These are phyloP conservation scores for Monilinia fructicola DNA, from an alignment of 2,329 filamentous ascomycete genomes.

Conservation along the genomic window DNA sequence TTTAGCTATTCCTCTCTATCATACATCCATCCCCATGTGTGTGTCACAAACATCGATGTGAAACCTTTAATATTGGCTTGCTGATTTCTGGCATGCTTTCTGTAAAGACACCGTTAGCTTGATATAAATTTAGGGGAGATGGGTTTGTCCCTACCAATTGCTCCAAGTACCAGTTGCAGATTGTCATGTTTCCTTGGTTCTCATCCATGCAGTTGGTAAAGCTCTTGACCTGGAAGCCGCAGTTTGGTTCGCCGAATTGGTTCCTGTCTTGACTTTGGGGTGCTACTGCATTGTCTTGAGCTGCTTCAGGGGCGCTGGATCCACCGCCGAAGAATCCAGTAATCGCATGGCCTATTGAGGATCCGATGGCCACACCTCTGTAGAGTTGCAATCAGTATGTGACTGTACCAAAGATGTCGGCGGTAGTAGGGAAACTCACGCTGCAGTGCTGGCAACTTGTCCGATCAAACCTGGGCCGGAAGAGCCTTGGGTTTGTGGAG, in stretches of 20 bases:
- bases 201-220: constrained; percentile 98
- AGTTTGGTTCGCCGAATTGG: constrained; percentile 63
- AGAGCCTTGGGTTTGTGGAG: constrained; percentile 41
- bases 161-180: constrained; percentile 97
- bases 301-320: constrained; percentile 56
- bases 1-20: constrained; percentile 1
- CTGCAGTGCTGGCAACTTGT: constrained; percentile 96
- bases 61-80: constrained; percentile 44
- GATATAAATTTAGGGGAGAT: constrained; percentile 11
- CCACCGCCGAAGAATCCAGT: constrained; percentile 83
- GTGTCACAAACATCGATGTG: neutral
- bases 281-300: constrained; percentile 50
- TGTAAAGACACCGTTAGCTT: constrained; percentile 42
- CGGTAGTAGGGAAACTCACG: constrained; percentile 64
- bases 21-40: constrained; percentile 11
- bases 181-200: constrained; percentile 87
- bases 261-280: constrained; percentile 54
- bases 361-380: constrained; percentile 95
- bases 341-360: constrained; percentile 91
- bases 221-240: constrained; percentile 73
- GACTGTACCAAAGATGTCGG: neutral
- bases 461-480: constrained; percentile 83
- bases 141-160: constrained; percentile 62
- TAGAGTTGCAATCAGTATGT: constrained; percentile 24
- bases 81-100: constrained; percentile 81